Conservation (phyloP, 768 basidiomycete species). For the Suillus hirtellus region DNA sequence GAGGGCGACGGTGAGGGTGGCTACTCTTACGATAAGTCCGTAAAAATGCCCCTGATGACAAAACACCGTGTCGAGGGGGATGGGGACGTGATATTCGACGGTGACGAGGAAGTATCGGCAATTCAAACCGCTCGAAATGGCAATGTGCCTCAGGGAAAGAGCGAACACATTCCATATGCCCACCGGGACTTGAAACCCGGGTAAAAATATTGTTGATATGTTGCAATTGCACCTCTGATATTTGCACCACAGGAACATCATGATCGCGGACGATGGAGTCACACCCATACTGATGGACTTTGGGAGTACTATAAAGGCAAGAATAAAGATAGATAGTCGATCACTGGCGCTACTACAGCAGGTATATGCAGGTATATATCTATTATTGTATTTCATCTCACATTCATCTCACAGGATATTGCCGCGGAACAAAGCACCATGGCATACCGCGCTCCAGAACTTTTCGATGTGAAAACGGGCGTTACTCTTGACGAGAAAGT, state of each 20-base stretch:
- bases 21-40: conserved; percentile 61
- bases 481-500: conserved; percentile 88
- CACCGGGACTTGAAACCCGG: conserved; percentile 97
- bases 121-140: conserved; percentile 42
- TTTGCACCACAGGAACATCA: conserved; percentile 71
- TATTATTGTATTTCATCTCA: conserved; percentile 6
- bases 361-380: conserved; percentile 39
- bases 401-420: conserved; percentile 62
- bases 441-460: conserved; percentile 96
- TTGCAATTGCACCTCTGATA: conserved; percentile 2
- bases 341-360: conserved; percentile 90
- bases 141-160: conserved; percentile 36
- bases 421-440: conserved; percentile 98
- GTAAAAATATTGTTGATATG: conserved; percentile 45
- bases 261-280: conserved; percentile 88
- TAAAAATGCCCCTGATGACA: conserved; percentile 61
- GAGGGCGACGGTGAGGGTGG: conserved; percentile 76
- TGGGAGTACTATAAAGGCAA: conserved; percentile 86
- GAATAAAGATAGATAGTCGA: conserved; percentile 78
- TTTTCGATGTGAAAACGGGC: conserved; percentile 97
- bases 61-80: conserved; percentile 52
- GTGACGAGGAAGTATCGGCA: conserved; percentile 66
- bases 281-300: conserved; percentile 97
- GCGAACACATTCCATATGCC: conserved; percentile 82
- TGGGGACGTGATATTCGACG: conserved; percentile 72